phyloP scores from a whole-genome alignment of 2,329 filamentous ascomycete species.

The Cladosporium sp. region DNA sequence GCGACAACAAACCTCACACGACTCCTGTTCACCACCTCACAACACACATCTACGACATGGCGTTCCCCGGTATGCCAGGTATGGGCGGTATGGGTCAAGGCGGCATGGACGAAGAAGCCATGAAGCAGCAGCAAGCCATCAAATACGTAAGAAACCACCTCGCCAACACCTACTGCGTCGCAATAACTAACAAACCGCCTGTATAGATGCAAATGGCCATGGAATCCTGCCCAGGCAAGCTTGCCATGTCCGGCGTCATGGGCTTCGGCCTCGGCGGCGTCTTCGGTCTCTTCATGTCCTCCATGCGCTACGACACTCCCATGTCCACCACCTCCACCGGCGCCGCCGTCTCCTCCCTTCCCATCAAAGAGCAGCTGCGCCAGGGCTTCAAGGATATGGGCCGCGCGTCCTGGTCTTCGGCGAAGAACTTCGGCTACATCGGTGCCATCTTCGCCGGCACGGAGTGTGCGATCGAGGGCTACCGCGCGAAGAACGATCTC shows the following conservation, averaged over 20 bases:
- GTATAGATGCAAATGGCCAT: slow-evolving; percentile 73
- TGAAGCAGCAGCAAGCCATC: slow-evolving; percentile 47
- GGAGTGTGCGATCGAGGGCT: slow-evolving; percentile 91
- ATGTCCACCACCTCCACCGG: slow-evolving; percentile 54
- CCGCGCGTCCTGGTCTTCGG: slow-evolving; percentile 70
- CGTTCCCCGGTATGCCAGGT: slow-evolving; percentile 21
- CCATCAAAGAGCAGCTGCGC: slow-evolving; percentile 76
- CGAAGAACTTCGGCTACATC: slow-evolving; percentile 93
- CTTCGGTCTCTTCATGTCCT: slow-evolving; percentile 97
- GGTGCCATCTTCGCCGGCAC: slow-evolving; percentile 88
- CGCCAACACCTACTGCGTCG: background rate
- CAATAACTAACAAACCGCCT: background rate
- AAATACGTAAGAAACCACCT: slow-evolving; percentile 32
- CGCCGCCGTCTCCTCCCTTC: slow-evolving; percentile 60
- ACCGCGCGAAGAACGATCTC: slow-evolving; percentile 89
- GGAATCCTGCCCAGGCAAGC: slow-evolving; percentile 90
- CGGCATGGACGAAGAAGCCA: slow-evolving; percentile 27
- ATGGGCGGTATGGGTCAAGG: slow-evolving; percentile 16
- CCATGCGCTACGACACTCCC: slow-evolving; percentile 97
- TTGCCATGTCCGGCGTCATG: slow-evolving; percentile 83
- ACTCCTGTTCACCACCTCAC: background rate
- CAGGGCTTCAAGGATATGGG: slow-evolving; percentile 95
- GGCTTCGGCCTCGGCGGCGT: slow-evolving; percentile 90
- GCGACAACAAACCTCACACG: background rate
- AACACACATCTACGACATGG: slow-evolving; percentile 16